Percentiles rank a stretch among this genome's conserved stretches.
These are phyloP conservation scores for Rhodotorula sp. DNA, from an alignment of 1,284 basidiomycete genomes.

Conservation along the genomic window DNA sequence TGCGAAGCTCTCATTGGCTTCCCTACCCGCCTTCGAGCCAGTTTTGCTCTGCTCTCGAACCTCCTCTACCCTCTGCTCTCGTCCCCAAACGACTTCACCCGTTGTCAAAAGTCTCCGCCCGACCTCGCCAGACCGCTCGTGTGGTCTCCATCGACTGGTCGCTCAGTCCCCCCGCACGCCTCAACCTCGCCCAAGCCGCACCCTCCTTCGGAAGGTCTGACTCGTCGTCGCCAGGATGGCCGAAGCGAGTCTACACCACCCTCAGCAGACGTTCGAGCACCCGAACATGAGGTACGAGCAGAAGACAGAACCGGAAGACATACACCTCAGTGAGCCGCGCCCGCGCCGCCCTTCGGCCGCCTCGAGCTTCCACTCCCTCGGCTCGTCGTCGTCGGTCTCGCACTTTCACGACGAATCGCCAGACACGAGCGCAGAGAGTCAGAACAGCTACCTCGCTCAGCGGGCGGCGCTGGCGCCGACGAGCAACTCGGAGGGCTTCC, in stretches of 20 bases:
- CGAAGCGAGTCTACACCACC: too few species aligned
- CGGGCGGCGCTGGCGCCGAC: not conserved
- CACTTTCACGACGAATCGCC: constrained; percentile 5
- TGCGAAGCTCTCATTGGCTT: not conserved
- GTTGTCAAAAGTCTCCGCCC: too few species aligned
- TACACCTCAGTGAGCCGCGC: not conserved
- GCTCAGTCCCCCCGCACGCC: too few species aligned
- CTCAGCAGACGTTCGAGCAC: too few species aligned
- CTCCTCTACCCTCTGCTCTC: not conserved
- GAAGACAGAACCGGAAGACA: too few species aligned
- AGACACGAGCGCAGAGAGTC: not conserved
- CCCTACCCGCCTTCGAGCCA: not conserved
- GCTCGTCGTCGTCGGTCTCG: constrained; percentile 3
- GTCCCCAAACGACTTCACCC: too few species aligned
- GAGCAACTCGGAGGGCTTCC: not conserved
- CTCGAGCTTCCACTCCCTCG: constrained; percentile 21
- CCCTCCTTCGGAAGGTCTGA: too few species aligned
- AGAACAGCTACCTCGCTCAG: not conserved
- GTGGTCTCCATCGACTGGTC: too few species aligned
- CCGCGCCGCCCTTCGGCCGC: constrained; percentile 10
- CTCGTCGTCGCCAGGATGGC: too few species aligned
- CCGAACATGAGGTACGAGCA: too few species aligned
- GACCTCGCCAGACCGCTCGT: too few species aligned
- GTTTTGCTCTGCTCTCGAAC: constrained; percentile 1
- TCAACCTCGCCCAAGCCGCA: too few species aligned